Evolutionary conservation across 2,329 filamentous ascomycete genomes (phyloP).

Genomic region (Ceratocystis lukuohia): DNA sequence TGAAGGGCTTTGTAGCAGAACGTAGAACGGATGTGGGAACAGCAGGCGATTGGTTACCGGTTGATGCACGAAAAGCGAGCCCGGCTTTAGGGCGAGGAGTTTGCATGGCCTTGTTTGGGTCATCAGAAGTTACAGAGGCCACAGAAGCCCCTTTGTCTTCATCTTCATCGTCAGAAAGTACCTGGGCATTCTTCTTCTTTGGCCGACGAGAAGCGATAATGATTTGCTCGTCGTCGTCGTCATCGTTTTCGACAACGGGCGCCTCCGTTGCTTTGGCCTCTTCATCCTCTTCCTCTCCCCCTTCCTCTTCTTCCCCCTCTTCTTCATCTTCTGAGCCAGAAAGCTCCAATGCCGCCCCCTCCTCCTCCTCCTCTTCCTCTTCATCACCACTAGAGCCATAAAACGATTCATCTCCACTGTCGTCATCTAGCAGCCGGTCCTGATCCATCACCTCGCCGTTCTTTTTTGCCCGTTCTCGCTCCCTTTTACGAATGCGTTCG

Average conservation of each 20-base stretch:
- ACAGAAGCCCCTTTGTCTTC: conserved; percentile 26
- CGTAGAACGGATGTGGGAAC: conserved; percentile 52
- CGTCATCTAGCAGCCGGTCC: conserved; percentile 43
- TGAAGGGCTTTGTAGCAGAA: conserved; percentile 55
- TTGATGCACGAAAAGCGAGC: conserved; percentile 31
- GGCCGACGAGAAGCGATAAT: conserved; percentile 37
- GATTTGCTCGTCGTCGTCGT: conserved; percentile 30
- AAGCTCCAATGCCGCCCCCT: conserved; percentile 31
- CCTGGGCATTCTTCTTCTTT: conserved; percentile 38
- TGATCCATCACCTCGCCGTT: conserved; percentile 34
- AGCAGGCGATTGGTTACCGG: conserved; percentile 29
- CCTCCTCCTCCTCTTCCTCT: conserved; percentile 26
- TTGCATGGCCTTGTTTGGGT: conserved; percentile 23
- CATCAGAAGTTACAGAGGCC: neutral
- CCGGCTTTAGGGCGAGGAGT: conserved; percentile 37
- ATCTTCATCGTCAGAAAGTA: conserved; percentile 56
- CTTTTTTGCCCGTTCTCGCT: conserved; percentile 56
- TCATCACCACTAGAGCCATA: conserved; percentile 32
- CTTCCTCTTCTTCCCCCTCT: conserved; percentile 27
- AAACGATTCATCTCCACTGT: conserved; percentile 41
- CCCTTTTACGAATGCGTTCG: conserved; percentile 61
- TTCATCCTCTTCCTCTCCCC: conserved; percentile 28
- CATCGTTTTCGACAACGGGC: conserved; percentile 26
- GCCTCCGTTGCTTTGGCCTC: conserved; percentile 24
- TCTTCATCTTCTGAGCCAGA: conserved; percentile 35